Percentiles rank a stretch among this genome's conserved stretches.
These are phyloP conservation scores for Endocalyx cinctus DNA, from an alignment of 2,329 filamentous ascomycete species.

Conservation along the genomic window DNA sequence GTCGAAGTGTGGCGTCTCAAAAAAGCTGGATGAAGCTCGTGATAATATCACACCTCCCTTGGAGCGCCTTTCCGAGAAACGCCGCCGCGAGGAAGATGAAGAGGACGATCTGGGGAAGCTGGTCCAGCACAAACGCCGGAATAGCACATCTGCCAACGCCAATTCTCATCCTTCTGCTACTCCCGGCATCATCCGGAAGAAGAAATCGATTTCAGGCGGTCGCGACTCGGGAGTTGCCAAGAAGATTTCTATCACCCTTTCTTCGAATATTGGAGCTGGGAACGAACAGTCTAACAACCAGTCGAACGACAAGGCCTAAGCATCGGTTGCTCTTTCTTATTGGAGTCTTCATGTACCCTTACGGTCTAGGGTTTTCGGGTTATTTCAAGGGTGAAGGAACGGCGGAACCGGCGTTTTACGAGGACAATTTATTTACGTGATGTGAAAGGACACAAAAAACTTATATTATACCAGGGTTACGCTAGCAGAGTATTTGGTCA, in stretches of 20 bases:
- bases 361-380: too few relatives aligned
- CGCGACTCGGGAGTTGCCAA: conserved; percentile 38
- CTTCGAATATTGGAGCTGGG: conserved; percentile 36
- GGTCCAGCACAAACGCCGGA: conserved; percentile 59
- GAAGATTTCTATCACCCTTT: conserved; percentile 57
- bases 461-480: too few relatives aligned
- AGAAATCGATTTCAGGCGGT: conserved; percentile 39
- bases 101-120: conserved; percentile 89
- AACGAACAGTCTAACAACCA: conserved; percentile 12
- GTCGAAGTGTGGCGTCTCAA: too few relatives aligned
- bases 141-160: conserved; percentile 47
- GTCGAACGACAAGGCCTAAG: conserved; percentile 16
- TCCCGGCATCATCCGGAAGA: conserved; percentile 38
- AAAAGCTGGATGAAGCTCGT: conserved; percentile 24
- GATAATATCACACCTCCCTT: conserved; percentile 54
- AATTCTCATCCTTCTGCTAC: conserved; percentile 33
- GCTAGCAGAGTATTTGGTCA: too few relatives aligned
- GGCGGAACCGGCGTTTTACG: too few relatives aligned
- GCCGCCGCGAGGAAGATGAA: conserved; percentile 86
- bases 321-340: conserved; percentile 6
- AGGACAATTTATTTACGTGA: too few relatives aligned
- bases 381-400: too few relatives aligned
- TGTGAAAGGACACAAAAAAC: too few relatives aligned
- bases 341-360: too few relatives aligned
- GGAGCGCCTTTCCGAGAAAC: conserved; percentile 82